phyloP scores from a whole-genome alignment of 805 yeast genomes.

The Cyberlindnera xylosilytica region DNA sequence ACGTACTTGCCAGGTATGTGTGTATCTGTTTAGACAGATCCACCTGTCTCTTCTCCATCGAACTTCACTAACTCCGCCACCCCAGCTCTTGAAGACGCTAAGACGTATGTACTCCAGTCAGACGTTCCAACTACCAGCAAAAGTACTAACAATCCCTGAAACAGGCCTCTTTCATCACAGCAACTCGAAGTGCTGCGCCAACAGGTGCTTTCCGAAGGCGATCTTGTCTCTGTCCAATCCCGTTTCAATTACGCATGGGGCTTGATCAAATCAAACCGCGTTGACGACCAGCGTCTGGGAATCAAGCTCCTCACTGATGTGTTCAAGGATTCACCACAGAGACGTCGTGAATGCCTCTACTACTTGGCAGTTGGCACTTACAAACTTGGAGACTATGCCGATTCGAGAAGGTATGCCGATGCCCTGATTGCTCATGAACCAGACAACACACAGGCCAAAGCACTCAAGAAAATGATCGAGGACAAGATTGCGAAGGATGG shows the following conservation, averaged over 20 bases:
- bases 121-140: too few species aligned
- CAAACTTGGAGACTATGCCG: conserved; percentile 82
- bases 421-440: conserved; percentile 78
- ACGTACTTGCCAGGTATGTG: conserved; percentile 22
- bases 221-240: conserved; percentile 76
- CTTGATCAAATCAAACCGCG: conserved; percentile 64
- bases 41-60: background rate
- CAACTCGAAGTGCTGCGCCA: conserved; percentile 73
- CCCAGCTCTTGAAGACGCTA: conserved; percentile 29
- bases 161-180: conserved; percentile 57
- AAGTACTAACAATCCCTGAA: conserved; percentile 6
- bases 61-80: conserved; percentile 1
- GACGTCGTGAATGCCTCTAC: conserved; percentile 87
- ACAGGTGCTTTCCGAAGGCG: conserved; percentile 80
- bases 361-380: conserved; percentile 85
- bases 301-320: conserved; percentile 65
- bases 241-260: conserved; percentile 97
- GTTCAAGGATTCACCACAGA: conserved; percentile 72
- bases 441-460: conserved; percentile 71
- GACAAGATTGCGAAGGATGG: conserved; percentile 86
- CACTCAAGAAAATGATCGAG: conserved; percentile 72
- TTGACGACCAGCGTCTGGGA: conserved; percentile 72
- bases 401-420: conserved; percentile 84
- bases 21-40: background rate
- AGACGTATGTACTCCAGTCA: conserved; percentile 23